phyloP scores from a whole-genome alignment of 805 yeast genomes.

The Saccharomycopsis malanga region DNA sequence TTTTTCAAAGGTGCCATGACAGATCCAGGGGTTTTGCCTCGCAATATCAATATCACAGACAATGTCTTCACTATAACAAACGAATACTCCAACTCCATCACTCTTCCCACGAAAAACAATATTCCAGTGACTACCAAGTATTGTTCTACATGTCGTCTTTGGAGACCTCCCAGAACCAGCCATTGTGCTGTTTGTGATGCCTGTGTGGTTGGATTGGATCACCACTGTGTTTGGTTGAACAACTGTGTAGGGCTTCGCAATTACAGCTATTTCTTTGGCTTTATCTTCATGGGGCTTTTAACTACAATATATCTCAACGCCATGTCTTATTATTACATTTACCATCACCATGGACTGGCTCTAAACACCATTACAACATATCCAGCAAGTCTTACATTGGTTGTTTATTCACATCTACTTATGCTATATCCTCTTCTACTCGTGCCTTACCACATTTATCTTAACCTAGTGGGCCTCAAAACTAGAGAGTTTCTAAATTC shows the following conservation, averaged over 20 bases:
- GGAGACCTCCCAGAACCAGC: slow-evolving; percentile 72
- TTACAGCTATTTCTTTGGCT: slow-evolving; percentile 52
- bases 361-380: slow-evolving; percentile 20
- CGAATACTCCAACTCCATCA: slow-evolving; percentile 47
- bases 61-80: slow-evolving; percentile 39
- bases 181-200: slow-evolving; percentile 67
- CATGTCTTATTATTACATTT: slow-evolving; percentile 30
- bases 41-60: slow-evolving; percentile 53
- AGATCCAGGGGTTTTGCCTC: slow-evolving; percentile 69
- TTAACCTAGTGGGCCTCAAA: slow-evolving; percentile 53
- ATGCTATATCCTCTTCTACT: slow-evolving; percentile 52
- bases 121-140: slow-evolving; percentile 43
- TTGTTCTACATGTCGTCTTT: slow-evolving; percentile 57
- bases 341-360: slow-evolving; percentile 22
- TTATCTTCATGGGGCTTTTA: slow-evolving; percentile 35
- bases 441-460: slow-evolving; percentile 44
- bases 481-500: slow-evolving; percentile 62
- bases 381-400: slow-evolving; percentile 45
- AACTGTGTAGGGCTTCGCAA: slow-evolving; percentile 74
- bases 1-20: slow-evolving; percentile 47
- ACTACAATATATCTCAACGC: slow-evolving; percentile 27
- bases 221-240: slow-evolving; percentile 63
- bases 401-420: slow-evolving; percentile 39
- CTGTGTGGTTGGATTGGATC: slow-evolving; percentile 61
- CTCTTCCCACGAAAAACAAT: slow-evolving; percentile 34